Evolutionary conservation across 345 rosid species (phyloP), one percentile per base, ranked within the genome.

Genomic region (Raphanus raphanistrum): DNA sequence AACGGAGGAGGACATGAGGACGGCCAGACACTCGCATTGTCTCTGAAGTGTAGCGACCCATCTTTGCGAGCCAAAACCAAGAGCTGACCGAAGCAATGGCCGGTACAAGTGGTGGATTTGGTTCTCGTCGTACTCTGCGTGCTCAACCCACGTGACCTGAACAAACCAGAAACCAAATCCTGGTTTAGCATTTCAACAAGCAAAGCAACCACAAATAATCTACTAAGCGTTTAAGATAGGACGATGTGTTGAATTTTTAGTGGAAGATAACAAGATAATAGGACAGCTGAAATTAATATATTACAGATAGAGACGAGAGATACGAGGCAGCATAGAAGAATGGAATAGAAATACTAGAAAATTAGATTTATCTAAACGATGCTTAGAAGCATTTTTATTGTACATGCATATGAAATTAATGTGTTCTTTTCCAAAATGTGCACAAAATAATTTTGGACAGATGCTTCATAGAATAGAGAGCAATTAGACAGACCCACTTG

Each of bases 41-140:
- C 93, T 84, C 65, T 87, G 91, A 29, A 90, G 90, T 29, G 93
- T 84, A 48, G 96, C 85, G 2, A 88, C 60, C 96, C 91, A 88
- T 13, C 90, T 74, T 10, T 82, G 89, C 0, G 93, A 87, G 2
- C 96, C 96, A 35, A 88, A 90, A 16, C 90, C 91, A 79, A 86
- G 80, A 36, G 93, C 91, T 35, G 87, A 86, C 36, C 84, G 68
- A 16, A 88, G 60, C 74, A 90, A 36, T 2, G 89, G 90, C 33
- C 85, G 84, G 79, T 84, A 90, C 6, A 90, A 82, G 28, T 83
- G 87, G 67, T 90, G 91, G 65, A 86, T 55, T 50, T 58, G 86
- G 65, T 68, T 85, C 60, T 88, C 96, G 9, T 88, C 93, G 62
- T 85, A 90, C 57, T 88, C 89, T 60, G 81, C 78, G 77, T 84